phyloP scores from a whole-genome alignment of 1,284 basidiomycete species.

The Trametes hirsuta region DNA sequence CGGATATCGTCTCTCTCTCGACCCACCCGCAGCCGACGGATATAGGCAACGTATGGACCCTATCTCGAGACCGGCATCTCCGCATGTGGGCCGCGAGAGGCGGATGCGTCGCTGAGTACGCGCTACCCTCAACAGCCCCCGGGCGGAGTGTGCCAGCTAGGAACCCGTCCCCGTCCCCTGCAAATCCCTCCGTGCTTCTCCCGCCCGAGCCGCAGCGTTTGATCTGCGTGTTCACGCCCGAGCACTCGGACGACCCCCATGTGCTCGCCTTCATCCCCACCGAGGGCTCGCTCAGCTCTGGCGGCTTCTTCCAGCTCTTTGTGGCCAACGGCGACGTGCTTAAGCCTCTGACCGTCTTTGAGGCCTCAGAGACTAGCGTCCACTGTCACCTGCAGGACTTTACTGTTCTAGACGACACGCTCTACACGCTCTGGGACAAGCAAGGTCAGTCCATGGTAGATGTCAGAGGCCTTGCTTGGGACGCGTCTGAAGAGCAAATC shows the following conservation, averaged over 20 bases:
- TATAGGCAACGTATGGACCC: constrained; percentile 75
- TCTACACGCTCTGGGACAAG: constrained; percentile 76
- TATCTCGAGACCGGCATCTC: constrained; percentile 87
- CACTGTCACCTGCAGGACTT: constrained; percentile 80
- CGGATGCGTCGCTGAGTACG: constrained; percentile 67
- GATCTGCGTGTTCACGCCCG: constrained; percentile 53
- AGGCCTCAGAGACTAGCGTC: constrained; percentile 59
- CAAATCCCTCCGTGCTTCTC: constrained; percentile 51
- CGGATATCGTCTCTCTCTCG: constrained; percentile 68
- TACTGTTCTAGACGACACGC: constrained; percentile 50
- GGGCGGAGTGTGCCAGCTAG: constrained; percentile 34
- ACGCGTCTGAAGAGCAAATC: constrained; percentile 32
- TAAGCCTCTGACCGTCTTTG: constrained; percentile 55
- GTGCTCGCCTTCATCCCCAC: constrained; percentile 72
- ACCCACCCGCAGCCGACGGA: constrained; percentile 74
- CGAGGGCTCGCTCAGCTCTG: constrained; percentile 59
- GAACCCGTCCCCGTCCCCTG: constrained; percentile 38
- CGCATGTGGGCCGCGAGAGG: constrained; percentile 80
- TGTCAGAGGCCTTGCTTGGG: constrained; percentile 50
- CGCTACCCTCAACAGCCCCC: constrained; percentile 43
- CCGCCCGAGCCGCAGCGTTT: constrained; percentile 63
- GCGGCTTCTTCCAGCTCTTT: constrained; percentile 72
- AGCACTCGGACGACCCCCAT: constrained; percentile 48
- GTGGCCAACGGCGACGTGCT: constrained; percentile 58
- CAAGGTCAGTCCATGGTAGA: constrained; percentile 78